A percentile compares a stretch with the other conserved stretches of the same genome.
Evolutionary conservation across 2,329 filamentous ascomycete species (phyloP).

Genomic region (Aureobasidium sp.): DNA sequence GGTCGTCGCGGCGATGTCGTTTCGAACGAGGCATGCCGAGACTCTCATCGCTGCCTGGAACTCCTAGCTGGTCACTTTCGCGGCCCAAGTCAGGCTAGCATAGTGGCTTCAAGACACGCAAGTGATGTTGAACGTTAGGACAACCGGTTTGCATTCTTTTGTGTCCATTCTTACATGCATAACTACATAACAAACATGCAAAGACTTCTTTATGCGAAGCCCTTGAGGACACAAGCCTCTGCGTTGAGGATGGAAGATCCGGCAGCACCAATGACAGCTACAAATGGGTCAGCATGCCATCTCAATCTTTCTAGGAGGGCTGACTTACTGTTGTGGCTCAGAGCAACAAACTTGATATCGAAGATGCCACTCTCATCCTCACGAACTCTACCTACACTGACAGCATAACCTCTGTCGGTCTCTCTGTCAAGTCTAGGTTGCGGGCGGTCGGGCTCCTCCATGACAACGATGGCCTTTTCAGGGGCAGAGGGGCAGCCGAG

Average conservation of each 20-base stretch:
- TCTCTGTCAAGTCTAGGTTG: slow-evolving; percentile 88
- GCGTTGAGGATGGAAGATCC: slow-evolving; percentile 93
- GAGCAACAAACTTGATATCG: slow-evolving; percentile 87
- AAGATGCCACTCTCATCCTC: slow-evolving; percentile 85
- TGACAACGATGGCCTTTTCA: slow-evolving; percentile 70
- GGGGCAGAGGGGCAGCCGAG: slow-evolving; percentile 86
- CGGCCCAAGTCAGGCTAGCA: no score
- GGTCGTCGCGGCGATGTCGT: no score
- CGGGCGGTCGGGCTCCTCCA: slow-evolving; percentile 82
- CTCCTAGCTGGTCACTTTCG: no score
- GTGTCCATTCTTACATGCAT: neutral
- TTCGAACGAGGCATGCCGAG: no score
- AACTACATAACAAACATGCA: slow-evolving; percentile 2
- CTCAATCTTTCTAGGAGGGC: no score
- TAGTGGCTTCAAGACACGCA: neutral
- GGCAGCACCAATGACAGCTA: slow-evolving; percentile 87
- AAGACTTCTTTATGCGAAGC: slow-evolving; percentile 30
- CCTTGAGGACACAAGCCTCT: slow-evolving; percentile 85
- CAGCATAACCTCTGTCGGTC: slow-evolving; percentile 76
- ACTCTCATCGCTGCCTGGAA: no score
- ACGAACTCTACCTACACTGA: slow-evolving; percentile 80
- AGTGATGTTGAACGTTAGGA: neutral
- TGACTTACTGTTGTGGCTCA: slow-evolving; percentile 71
- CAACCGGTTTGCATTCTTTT: neutral
- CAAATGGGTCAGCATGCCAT: slow-evolving; percentile 3